Evolutionary conservation across 371 early-diverging fungal genomes (phyloP), one percentile per base, ranked within the genome.

Genomic region (Nosema muscidifuracis): DNA sequence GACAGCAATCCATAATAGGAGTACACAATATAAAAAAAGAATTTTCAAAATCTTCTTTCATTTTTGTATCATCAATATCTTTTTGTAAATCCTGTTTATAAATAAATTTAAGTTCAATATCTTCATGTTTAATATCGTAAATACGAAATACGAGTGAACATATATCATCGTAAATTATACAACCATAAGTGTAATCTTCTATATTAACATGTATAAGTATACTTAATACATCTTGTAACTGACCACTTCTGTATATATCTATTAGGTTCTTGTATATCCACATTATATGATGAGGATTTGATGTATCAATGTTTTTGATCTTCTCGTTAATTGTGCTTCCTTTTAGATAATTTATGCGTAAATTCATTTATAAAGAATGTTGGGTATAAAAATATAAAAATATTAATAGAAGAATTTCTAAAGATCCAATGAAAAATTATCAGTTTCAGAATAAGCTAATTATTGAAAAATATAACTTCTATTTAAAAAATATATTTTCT

Each of bases 251-350:
- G 42, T 51, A 28, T 43, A 51, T 24, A 24, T 69, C 36, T 31
- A 16, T 20, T 22, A 69, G 60, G 16, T 69, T 58, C 22, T 61
- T 69, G 34, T 69, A 69, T 31, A 61, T 40, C 70, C 70, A 69
- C 31, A 69, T 18, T 20, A 69, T 34, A 56, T 69, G 40, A 28
- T 43, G 30, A 4, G 44, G 20, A 58, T 68, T 58, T 12, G n/a
- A 20, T 36, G 40, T 40, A 26, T 68, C 44, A 13, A 68, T 13
- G 2, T 22, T 68, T 33, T 56, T 26, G 7, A 68, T 9, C 20
- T 56, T 47, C 47, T 47, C 47, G 6, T 47, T 47, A n/a, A 47
- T 10, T 10, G 4, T n/a, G 4, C n/a, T n/a, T 13, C 47, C 47
- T n/a, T 6, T 47, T 12, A 47, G 4, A 20, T 4, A 47, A 20